Base-by-base conservation (phyloP, 768 basidiomycete genomes). In the Rhizopogon vesiculosus region DNA sequence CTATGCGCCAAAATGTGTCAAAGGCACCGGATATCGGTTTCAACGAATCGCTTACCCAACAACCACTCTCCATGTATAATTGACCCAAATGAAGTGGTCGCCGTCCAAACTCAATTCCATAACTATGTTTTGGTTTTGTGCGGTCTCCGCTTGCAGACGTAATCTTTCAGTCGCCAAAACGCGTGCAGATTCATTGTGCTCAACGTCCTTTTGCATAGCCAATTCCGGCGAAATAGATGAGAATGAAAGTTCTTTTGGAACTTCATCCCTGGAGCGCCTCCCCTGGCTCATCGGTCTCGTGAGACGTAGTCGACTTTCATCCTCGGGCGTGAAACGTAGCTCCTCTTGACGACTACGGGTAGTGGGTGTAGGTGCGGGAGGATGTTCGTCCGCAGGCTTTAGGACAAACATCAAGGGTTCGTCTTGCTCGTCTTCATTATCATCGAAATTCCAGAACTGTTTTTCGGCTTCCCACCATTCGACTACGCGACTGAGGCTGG, bases 381-480 rank as follows among this genome's bases (percentile, higher is more conserved):
- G 73, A 42, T 62, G 75, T 33, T 91, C 90, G 39, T 86, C 87
- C 18, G 81, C 83, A 0, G 96, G 88, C 69, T 96, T 97, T 69
- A 93, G 87, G 54, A 98, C 93, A 65, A 98, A 98, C 61, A 87
- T 84, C 49, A 98, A 75, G 1, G 93, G 92, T 61, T 98, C 96
- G 54, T 92, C 89, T 66, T 89, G 85, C 63, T 93, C 93, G 56
- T 91, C 87, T 44, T 90, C 89, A 58, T 89, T 87, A 66, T 93
- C 91, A 66, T 95, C 91, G 67, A 98, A 98, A 65, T 97, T 97
- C 97, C 97, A 99, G 72, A 99, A 99, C 62, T 95, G 93, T 66
- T 95, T 95, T 76, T 98, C 96, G 10, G 97, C 97, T 71, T 97
- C 95, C 93, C 94, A 98, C 96, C 97, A 99, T 66, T 98, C 97